Percentiles rank a stretch among this genome's conserved stretches.
These are phyloP conservation scores for Purshia tridentata DNA, from an alignment of 306 rosid genomes.

Conservation along the genomic window DNA sequence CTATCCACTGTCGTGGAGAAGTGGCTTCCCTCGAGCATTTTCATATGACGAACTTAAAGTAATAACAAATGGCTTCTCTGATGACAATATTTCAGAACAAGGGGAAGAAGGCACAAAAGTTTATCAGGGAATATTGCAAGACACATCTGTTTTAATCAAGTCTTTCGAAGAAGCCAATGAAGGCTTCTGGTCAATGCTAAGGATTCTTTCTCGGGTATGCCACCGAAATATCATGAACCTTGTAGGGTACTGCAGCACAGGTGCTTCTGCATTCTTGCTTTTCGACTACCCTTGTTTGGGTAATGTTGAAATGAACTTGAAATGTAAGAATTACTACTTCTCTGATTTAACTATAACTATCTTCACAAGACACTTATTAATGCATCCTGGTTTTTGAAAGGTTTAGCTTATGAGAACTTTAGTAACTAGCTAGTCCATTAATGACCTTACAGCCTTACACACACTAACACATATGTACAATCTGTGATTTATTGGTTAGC, in stretches of 20 bases:
- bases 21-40: conserved; percentile 25
- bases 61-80: conserved; percentile 23
- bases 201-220: conserved; percentile 12
- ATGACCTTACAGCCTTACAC: not conserved
- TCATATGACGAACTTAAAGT: conserved; percentile 14
- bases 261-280: conserved; percentile 18
- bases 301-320: not conserved
- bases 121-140: conserved; percentile 28
- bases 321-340: conserved; percentile 16
- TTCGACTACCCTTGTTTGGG: conserved; percentile 12
- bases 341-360: not conserved
- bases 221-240: conserved; percentile 32
- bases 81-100: not conserved
- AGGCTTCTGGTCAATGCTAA: conserved; percentile 10
- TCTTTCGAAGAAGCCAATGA: conserved; percentile 7
- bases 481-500: not conserved
- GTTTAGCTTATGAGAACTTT: not conserved
- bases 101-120: not conserved
- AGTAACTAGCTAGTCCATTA: not conserved
- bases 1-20: conserved; percentile 31
- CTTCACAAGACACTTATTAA: not conserved
- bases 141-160: conserved; percentile 10
- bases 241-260: conserved; percentile 29
- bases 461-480: not conserved
- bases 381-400: not conserved